These are phyloP conservation scores for Corylus americana DNA, from an alignment of 306 rosid species.

Conservation along the genomic window DNA sequence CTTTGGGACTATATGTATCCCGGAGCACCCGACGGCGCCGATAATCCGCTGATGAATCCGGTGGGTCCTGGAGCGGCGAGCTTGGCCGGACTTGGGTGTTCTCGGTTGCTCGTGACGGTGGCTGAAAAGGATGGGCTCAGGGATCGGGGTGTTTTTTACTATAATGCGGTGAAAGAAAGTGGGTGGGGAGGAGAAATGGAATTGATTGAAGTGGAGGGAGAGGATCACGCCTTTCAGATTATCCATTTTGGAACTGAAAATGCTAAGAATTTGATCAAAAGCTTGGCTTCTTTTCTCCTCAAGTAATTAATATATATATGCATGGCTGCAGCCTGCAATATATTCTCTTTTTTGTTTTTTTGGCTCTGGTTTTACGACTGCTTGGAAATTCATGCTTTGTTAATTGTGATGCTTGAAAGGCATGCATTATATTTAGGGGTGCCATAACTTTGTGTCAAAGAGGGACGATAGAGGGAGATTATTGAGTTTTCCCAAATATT, in stretches of 20 bases:
- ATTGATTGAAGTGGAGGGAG: constrained; percentile 35
- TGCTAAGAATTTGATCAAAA: constrained; percentile 29
- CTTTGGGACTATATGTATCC: constrained; percentile 44
- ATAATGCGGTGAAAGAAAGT: constrained; percentile 39
- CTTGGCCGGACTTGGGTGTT: constrained; percentile 36
- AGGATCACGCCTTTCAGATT: constrained; percentile 49
- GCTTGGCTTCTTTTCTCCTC: constrained; percentile 47
- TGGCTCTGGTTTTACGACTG: neutral
- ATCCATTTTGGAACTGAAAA: constrained; percentile 31
- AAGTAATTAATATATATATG: too few relatives aligned
- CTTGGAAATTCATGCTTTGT: neutral
- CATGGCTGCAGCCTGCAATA: too few relatives aligned
- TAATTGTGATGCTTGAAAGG: too few relatives aligned
- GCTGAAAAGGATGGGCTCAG: constrained; percentile 43
- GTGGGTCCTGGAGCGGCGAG: constrained; percentile 37
- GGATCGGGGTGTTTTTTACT: constrained; percentile 49
- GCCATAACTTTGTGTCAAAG: too few relatives aligned
- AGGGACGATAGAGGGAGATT: too few relatives aligned
- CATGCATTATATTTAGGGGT: too few relatives aligned
- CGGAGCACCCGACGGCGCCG: constrained; percentile 36
- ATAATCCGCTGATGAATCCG: constrained; percentile 50
- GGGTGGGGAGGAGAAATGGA: constrained; percentile 51
- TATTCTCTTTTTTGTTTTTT: too few relatives aligned
- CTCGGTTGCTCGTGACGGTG: constrained; percentile 36
- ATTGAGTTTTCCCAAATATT: too few relatives aligned